Evolutionary conservation across 2,329 filamentous ascomycete genomes (phyloP), one percentile per base, ranked within the genome.

Genomic region (Colletotrichum sp.): DNA sequence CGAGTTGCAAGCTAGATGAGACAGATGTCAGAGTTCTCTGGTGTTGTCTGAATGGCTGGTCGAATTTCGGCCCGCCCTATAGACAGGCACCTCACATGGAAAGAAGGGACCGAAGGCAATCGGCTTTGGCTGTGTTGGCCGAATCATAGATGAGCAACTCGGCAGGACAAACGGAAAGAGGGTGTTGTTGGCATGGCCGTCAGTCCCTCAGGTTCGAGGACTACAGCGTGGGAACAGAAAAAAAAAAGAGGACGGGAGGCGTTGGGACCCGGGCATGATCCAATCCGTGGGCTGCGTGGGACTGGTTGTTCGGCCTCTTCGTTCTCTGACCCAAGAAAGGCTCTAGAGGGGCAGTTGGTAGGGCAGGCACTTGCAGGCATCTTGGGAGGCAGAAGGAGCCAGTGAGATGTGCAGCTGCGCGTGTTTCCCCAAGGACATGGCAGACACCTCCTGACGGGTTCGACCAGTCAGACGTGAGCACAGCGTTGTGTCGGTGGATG

Each of bases 371-470:
- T 38, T 61, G 69, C 61, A 66, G 71, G 72, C 72, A 52, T 48
- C 34, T 72, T 30, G 61, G 67, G 32, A 38, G 73, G 32, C 38
- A 71, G 52, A 66, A 64, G 76, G 77, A 71, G 55, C 79, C 79
- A 80, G 73, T 82, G 73, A 77, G 80, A 79, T 76, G 76, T 84
- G 83, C 83, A 84, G 82, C 80, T 85, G 85, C 82, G 82, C 82
- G 80, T 83, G 81, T 84, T 83, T 78, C 76, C 75, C 78, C 77
- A 76, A 72, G 75, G 65, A 15, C 70, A 69, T 73, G 65, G 76
- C 61, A 36, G 70, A 67, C 58, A 76, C 76, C 70, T 73, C 73
- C 66, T 75, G 66, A 24, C 36, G 55, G 60, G 71, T 67, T 64
- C 76, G 77, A 77, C 83, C 83, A 85, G 81, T 85, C 79, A 78